Evolutionary conservation across 805 yeast genomes (phyloP), one percentile per base, ranked within the genome.

Genomic region (Wickerhamiella musiphila): DNA sequence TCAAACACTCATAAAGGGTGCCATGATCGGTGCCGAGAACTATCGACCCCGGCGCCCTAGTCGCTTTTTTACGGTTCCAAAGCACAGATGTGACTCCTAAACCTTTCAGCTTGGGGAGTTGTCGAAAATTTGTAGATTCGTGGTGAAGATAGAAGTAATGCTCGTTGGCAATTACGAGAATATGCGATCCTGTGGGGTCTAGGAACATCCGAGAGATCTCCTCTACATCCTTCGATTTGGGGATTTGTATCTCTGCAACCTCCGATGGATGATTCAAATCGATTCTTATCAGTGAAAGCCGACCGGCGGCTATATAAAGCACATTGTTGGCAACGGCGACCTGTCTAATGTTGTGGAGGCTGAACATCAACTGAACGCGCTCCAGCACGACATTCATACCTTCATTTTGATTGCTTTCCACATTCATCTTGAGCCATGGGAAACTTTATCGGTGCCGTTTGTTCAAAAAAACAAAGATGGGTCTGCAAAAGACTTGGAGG

Each of bases 181-280:
- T 45, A 42, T 69, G 73, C 8, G 53, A 48, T 2, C 78, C 77
- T 0, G 62, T 45, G 0, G 65, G 62, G 44, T 70, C 77, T 28
- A 65, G 49, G 43, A 54, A 71, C 1, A 69, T 51, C 23, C 49
- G 43, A 15, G 45, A 48, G 13, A 60, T 51, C 12, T 46, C 32
- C 17, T 49, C 56, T 1, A 45, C 41, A 5, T 49, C 49, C 20
- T 45, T 39, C 14, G 42, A 34, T 18, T 22, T 17, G 3, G 57
- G 52, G 14, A 51, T 26, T 34, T 49, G 54, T 13, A 56, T 42
- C 24, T 57, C 53, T 26, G 60, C 62, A 4, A 78, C 73, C 6
- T 58, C 59, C 22, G 74, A 69, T 1, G 90, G 90, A 31, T 61
- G 61, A 31, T 69, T 72, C 39, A 78, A 53, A 42, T 76, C 71